A percentile compares a stretch with the other conserved stretches of the same genome.
These are phyloP conservation scores for Colletotrichum simmondsii DNA, from an alignment of 2,329 filamentous ascomycete genomes.

Conservation along the genomic window DNA sequence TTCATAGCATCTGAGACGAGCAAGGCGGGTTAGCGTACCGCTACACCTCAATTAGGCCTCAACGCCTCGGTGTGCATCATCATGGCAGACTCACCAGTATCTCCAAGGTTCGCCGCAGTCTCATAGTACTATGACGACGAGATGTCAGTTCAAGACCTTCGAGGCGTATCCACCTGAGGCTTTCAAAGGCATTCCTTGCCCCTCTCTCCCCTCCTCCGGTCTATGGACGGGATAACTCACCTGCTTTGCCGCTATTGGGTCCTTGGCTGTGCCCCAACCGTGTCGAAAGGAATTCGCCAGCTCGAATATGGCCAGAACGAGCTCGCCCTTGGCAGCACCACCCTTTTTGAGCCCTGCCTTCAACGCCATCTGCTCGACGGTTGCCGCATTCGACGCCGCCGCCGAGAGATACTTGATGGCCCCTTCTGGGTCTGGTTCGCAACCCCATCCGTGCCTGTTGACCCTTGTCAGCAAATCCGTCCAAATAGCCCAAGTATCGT, in stretches of 20 bases:
- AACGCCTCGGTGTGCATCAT: constrained; percentile 1
- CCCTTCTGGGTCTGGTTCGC: constrained; percentile 74
- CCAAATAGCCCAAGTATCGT: background rate
- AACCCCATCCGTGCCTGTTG: constrained; percentile 91
- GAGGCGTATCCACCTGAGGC: background rate
- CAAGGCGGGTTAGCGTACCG: constrained; percentile 31
- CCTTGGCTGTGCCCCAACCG: constrained; percentile 91
- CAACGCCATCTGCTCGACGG: constrained; percentile 86
- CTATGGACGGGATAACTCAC: constrained; percentile 51
- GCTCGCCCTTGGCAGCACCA: constrained; percentile 93
- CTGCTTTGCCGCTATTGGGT: constrained; percentile 84
- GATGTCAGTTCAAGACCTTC: constrained; percentile 12
- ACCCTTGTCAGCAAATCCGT: constrained; percentile 10
- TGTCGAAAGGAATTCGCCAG: constrained; percentile 92
- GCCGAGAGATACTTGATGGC: constrained; percentile 88
- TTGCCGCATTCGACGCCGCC: constrained; percentile 89
- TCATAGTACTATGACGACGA: constrained; percentile 82
- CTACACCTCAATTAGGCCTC: constrained; percentile 17
- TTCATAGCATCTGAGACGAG: constrained; percentile 86
- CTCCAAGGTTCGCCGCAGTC: constrained; percentile 94
- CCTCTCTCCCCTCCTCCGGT: background rate
- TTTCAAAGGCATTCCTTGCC: background rate
- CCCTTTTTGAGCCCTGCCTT: constrained; percentile 91
- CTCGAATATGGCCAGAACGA: constrained; percentile 96
- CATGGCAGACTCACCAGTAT: constrained; percentile 69